Evolutionary conservation across 2,329 filamentous ascomycete genomes (phyloP), one percentile per base, ranked within the genome.

Genomic region (Penicillium italicum): DNA sequence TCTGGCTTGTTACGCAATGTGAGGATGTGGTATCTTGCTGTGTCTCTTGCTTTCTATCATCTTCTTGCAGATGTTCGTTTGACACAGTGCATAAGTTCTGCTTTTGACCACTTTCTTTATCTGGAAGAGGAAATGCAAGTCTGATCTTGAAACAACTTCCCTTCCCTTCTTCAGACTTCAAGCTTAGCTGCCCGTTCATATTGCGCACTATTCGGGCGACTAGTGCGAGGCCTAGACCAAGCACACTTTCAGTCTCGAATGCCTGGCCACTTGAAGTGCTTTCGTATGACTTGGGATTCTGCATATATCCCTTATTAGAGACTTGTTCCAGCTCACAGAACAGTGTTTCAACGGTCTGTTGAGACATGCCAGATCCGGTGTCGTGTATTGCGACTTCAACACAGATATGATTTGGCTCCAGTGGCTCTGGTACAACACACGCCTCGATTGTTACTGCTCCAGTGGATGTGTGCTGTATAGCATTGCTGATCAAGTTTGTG

Each of bases 401-500:
- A 1, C 85, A 83, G 1, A 83, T 83, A 10, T 79, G 80, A 4
- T 72, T 71, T 2, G 82, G 79, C 2, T 77, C 72, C 0, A 82
- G 70, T 10, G 83, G 58, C n/a, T 62, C 63, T 6, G 62, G 56
- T 18, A 67, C 28, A 9, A 88, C 77, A 65, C 86, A 88, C 16
- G 86, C 79, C 54, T 93, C 88, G 0, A 96, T 80, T 42, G 77
- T 85, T 24, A 96, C 82, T n/a, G 77, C 81, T 0, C 91, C 91
- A 34, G 77, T 65, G 0, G 75, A 76, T 0, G 91, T 96, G 65
- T 93, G 84, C 61, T 93, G 85, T n/a, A 96, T 83, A 0, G 91
- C 91, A 66, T 96, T 96, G n/a, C 90, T 89, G 3, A 85, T 88
- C 34, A 96, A 76, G 60, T 96, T 96, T 8, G 87, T 86, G 20